Percentiles rank a stretch among this genome's conserved stretches.
These are phyloP conservation scores for Haberlea rhodopensis DNA, from an alignment of 257 asterid species.

Conservation along the genomic window DNA sequence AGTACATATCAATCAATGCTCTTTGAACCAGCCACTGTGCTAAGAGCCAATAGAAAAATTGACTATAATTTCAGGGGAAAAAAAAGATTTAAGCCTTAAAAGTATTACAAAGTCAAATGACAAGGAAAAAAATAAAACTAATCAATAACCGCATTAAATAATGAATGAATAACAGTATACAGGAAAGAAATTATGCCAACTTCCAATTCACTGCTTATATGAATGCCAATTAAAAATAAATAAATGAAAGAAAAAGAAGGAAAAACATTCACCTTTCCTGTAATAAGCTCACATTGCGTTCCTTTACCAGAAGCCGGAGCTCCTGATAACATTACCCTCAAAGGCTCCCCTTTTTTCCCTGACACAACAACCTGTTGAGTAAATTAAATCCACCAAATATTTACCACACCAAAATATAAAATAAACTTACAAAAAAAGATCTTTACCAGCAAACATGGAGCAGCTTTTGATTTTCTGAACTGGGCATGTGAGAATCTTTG, in stretches of 20 bases:
- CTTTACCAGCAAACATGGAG: constrained; percentile 46
- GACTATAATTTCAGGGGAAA: background rate
- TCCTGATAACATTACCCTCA: constrained; percentile 92
- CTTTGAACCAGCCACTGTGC: constrained; percentile 12
- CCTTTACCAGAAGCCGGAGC: constrained; percentile 99
- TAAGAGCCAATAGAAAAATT: constrained; percentile 8
- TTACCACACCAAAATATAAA: background rate
- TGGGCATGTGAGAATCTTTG: constrained; percentile 31
- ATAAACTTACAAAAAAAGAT: background rate
- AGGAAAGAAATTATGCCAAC: background rate
- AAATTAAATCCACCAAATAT: background rate
- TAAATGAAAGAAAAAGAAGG: background rate
- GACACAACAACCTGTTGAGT: constrained; percentile 52
- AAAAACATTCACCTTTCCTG: constrained; percentile 44
- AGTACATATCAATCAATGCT: constrained; percentile 9
- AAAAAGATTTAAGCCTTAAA: background rate
- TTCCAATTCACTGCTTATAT: constrained; percentile 7
- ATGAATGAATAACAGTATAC: constrained; percentile 11
- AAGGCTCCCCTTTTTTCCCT: constrained; percentile 52
- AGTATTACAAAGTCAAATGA: background rate
- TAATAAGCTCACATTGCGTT: constrained; percentile 92
- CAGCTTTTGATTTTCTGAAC: constrained; percentile 32
- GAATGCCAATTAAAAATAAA: background rate
- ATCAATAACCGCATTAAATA: constrained; percentile 10
- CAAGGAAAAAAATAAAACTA: background rate